Conservation (phyloP, 164 flowering plant genomes). For the Vitis cinerea region DNA sequence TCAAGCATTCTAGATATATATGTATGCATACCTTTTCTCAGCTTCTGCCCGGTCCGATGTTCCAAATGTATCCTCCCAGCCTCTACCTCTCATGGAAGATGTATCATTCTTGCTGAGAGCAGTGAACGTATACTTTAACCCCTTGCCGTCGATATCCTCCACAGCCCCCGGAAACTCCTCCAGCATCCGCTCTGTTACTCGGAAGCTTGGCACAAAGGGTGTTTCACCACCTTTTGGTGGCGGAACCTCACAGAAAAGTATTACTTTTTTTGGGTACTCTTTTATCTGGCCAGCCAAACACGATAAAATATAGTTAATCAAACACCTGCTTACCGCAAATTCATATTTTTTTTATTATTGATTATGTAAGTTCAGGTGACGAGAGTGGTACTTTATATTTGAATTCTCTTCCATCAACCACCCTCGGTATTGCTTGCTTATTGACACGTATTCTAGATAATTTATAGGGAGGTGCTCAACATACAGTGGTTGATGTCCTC, state of each 20-base stretch:
- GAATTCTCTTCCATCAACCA: no score
- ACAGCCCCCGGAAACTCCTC: conserved; percentile 56
- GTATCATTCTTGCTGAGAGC: conserved; percentile 44
- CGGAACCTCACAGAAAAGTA: conserved; percentile 57
- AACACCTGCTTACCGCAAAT: no score
- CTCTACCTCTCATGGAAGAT: conserved; percentile 61
- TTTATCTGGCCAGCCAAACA: conserved; percentile 32
- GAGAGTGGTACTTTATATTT: no score
- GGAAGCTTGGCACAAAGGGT: conserved; percentile 63
- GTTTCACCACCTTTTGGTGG: conserved; percentile 69
- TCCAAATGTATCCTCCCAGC: conserved; percentile 63
- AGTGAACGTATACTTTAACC: conserved; percentile 49
- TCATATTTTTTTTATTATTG: no score
- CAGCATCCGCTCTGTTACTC: conserved; percentile 48
- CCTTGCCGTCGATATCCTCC: conserved; percentile 53
- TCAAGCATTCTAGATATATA: neutral
- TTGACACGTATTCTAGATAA: no score
- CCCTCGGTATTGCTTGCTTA: no score
- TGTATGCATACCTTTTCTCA: conserved; percentile 36
- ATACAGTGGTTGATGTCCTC: no score
- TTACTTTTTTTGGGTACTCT: conserved; percentile 45
- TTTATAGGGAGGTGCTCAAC: no score
- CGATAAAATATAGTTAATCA: no score
- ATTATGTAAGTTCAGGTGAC: no score
- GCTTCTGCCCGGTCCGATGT: conserved; percentile 53